These are phyloP conservation scores for Tulasnella sp. DNA, from an alignment of 768 basidiomycete genomes.

Conservation along the genomic window DNA sequence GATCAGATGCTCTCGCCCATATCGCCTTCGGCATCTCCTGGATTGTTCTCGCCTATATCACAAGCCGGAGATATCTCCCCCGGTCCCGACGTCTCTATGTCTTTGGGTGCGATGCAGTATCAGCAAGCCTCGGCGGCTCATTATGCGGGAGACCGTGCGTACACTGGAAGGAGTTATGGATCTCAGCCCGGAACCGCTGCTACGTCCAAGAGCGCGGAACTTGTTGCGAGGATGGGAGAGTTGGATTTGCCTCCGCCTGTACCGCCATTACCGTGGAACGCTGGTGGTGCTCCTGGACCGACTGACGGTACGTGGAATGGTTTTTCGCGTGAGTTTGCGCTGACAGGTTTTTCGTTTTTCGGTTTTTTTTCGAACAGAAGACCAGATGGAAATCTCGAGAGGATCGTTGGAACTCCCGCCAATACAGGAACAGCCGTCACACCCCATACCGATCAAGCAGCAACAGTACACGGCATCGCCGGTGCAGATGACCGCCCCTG, in stretches of 20 bases:
- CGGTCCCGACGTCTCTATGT: background rate
- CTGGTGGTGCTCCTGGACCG: background rate
- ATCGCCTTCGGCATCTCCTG: conserved; percentile 24
- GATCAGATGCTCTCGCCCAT: conserved; percentile 29
- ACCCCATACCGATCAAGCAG: background rate
- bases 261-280: conserved; percentile 1
- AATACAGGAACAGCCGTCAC: background rate
- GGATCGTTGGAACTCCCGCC: background rate
- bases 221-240: background rate
- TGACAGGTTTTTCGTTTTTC: background rate
- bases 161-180: conserved; percentile 1
- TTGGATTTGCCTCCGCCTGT: conserved; percentile 15
- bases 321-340: background rate
- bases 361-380: background rate
- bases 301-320: background rate
- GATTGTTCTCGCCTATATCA: background rate
- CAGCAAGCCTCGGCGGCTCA: conserved; percentile 4
- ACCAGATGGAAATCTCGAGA: conserved; percentile 7
- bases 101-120: conserved; percentile 1
- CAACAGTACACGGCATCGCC: background rate
- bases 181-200: conserved; percentile 2
- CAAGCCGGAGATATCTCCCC: background rate
- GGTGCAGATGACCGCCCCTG: background rate
- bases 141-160: background rate
- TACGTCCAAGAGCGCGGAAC: background rate